Evolutionary conservation across 768 basidiomycete species (phyloP), one percentile per base, ranked within the genome.

Genomic region (Multifurca ochricompacta): DNA sequence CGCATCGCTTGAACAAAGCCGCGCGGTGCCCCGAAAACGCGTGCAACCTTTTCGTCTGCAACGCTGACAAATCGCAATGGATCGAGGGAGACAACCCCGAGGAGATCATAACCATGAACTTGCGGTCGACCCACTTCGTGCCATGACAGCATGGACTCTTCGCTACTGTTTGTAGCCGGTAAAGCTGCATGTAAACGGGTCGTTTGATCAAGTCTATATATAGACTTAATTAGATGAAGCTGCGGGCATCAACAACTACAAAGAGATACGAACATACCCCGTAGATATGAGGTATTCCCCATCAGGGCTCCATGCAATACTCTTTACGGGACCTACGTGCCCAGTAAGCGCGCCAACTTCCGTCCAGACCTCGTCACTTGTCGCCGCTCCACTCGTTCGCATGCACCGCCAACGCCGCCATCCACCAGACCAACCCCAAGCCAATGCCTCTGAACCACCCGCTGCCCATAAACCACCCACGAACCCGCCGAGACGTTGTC

Each of bases 21-120:
- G 18, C 75, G 76, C 6, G 96, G 89, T 8, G 94, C 93, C 65
- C 93, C 92, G 58, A 99, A 99, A 0, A 97, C 81, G 37, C 96
- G 81, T 11, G 83, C 81, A 10, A 98, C 92, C 69, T 98, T 98
- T 69, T 99, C 96, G 63, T 99, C 96, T 9, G 93, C 92, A 42
- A 92, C 84, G 61, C 90, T 94, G 18, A 84, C 85, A 65, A 97
- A 95, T 28, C 79, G 82, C 42, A 92, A 72, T 0, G 85, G 73
- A 54, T 78, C 76, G 42, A 95, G 75, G 67, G 91, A 94, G 3
- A 78, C 79, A 6, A 81, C 84, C 51, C 83, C 85, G 16, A 94
- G 74, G 34, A 98, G 72, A 64, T 97, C 93, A 67, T 98, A 97
- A 6, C 96, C 96, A 70, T 99, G 96, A 16, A 97, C 83, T 68